A percentile compares a stretch with the other conserved stretches of the same genome.
Conservation (phyloP, 306 rosid genomes). For the Acacia confusa region DNA sequence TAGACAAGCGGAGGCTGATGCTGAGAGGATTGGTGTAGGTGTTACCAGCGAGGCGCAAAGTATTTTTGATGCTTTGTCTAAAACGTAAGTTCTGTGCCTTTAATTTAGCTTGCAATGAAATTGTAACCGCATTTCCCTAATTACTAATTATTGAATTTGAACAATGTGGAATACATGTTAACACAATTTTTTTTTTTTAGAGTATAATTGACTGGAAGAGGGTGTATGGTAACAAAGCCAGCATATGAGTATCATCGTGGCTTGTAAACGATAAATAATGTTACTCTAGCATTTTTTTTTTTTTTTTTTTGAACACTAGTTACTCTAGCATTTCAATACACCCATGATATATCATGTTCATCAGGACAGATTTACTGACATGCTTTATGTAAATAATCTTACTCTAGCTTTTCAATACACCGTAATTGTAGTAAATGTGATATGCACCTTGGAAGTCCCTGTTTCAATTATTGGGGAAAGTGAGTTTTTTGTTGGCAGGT, state of each 20-base stretch:
- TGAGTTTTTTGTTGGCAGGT: background rate
- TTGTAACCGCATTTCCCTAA: background rate
- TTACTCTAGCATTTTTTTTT: background rate
- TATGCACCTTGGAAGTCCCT: background rate
- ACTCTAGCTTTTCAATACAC: background rate
- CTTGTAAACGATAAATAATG: background rate
- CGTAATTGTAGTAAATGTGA: background rate
- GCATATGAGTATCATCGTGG: background rate
- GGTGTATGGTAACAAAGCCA: background rate
- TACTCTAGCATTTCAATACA: background rate
- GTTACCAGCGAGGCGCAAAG: slow-evolving; percentile 70
- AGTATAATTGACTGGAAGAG: background rate
- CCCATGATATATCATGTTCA: background rate
- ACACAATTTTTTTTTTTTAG: background rate
- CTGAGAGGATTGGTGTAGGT: slow-evolving; percentile 72
- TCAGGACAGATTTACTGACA: background rate
- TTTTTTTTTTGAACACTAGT: no score
- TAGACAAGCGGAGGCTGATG: slow-evolving; percentile 68
- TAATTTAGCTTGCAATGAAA: background rate
- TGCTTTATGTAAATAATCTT: background rate
- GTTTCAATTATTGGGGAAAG: background rate
- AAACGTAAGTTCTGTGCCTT: slow-evolving; percentile 53
- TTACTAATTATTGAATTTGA: background rate
- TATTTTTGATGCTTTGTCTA: slow-evolving; percentile 68
- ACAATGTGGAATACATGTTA: background rate